These are phyloP conservation scores for Eimeria sp. DNA, from an alignment of 169 alveolate genomes.

Conservation along the genomic window DNA sequence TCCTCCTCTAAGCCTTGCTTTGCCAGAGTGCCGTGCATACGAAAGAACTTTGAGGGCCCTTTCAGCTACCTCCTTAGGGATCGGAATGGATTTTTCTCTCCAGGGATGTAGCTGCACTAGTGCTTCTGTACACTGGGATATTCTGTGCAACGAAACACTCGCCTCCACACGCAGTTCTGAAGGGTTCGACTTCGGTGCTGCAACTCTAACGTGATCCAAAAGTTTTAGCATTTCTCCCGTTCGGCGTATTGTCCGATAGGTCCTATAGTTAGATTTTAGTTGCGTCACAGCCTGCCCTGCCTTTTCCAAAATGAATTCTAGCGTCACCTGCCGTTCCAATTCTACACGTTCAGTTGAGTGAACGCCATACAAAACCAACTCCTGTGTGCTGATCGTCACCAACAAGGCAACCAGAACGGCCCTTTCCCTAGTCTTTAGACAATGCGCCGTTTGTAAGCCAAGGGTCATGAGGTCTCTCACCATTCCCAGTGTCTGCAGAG, in stretches of 20 bases:
- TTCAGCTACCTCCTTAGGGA: too few relatives aligned
- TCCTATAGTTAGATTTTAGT: neutral
- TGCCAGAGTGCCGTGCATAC: too few relatives aligned
- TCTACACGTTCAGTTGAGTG: neutral
- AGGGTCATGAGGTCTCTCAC: neutral
- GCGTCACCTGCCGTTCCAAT: neutral
- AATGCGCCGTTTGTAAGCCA: neutral
- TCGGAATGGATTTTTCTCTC: too few relatives aligned
- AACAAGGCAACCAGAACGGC: neutral
- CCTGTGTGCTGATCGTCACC: neutral
- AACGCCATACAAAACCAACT: neutral
- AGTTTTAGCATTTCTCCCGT: neutral
- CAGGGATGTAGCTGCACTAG: too few relatives aligned
- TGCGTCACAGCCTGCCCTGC: neutral
- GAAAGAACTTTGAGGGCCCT: too few relatives aligned
- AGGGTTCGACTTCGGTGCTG: too few relatives aligned
- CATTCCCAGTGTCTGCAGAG: neutral
- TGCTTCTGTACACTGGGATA: too few relatives aligned
- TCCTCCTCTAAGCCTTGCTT: too few relatives aligned
- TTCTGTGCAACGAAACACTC: too few relatives aligned
- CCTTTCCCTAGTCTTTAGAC: neutral
- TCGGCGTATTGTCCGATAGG: neutral
- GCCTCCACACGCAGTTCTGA: too few relatives aligned
- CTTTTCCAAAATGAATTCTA: neutral
- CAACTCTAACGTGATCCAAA: neutral